Evolutionary conservation across 345 rosid species (phyloP).

Genomic region (thale cress (Arabidopsis thaliana)): TAIR10.1 NC_003076.8:18916501-18917000

Average conservation of each 20-base stretch:
- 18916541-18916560: conserved; percentile 14
- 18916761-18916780: conserved; percentile 40
- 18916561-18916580: conserved; percentile 25
- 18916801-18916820: conserved; percentile 21
- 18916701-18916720: conserved; percentile 41
- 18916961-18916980: conserved; percentile 1
- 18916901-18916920: conserved; percentile 27
- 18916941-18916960: conserved; percentile 26
- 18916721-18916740: conserved; percentile 21
- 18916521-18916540: conserved; percentile 11
- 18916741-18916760: conserved; percentile 41
- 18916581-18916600: conserved; percentile 18
- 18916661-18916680: conserved; percentile 37
- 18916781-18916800: conserved; percentile 7
- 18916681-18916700: conserved; percentile 40
- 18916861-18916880: conserved; percentile 4
- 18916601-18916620: conserved; percentile 26
- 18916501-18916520: conserved; percentile 18
- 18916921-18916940: conserved; percentile 2
- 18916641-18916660: conserved; percentile 19
- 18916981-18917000: conserved; percentile 13
- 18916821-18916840: conserved; percentile 44
- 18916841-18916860: conserved; percentile 1
- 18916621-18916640: conserved; percentile 32
- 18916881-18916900: not conserved